phyloP scores from a whole-genome alignment of 225 moss, liverwort and hornwort genomes.

The Physcomitrium patens region DNA sequence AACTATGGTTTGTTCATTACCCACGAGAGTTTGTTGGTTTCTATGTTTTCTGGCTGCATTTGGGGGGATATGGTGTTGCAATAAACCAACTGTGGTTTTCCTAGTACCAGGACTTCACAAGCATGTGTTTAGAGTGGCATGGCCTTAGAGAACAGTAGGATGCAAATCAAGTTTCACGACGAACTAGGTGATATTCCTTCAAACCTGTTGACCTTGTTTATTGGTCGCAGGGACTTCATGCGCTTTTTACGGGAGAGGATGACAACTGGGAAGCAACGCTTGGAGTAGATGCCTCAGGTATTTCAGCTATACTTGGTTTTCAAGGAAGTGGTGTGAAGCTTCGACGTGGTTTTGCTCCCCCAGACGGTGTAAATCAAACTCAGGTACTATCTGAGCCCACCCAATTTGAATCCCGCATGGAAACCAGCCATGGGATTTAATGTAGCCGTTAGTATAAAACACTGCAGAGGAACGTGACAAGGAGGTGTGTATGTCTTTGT shows the following conservation, averaged over 20 bases:
- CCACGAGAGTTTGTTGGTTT: constrained; percentile 3
- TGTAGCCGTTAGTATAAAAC: constrained; percentile 18
- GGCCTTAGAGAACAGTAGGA: constrained; percentile 6
- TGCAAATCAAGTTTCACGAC: constrained; percentile 4
- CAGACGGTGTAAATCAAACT: constrained; percentile 78
- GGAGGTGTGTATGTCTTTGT: constrained; percentile 11
- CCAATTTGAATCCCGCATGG: constrained; percentile 1
- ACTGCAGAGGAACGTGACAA: background rate
- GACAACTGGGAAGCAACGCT: constrained; percentile 92
- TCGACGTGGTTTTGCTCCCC: constrained; percentile 87
- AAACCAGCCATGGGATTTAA: constrained; percentile 4
- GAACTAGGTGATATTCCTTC: constrained; percentile 21
- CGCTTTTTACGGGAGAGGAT: constrained; percentile 95
- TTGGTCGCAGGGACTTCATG: constrained; percentile 85
- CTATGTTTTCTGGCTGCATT: constrained; percentile 21
- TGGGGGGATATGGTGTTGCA: constrained; percentile 14
- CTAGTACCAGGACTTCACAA: background rate
- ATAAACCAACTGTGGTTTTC: background rate
- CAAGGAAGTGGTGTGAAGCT: constrained; percentile 83
- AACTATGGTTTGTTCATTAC: constrained; percentile 66
- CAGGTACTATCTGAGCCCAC: constrained; percentile 56
- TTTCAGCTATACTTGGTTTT: constrained; percentile 83
- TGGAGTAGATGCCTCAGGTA: constrained; percentile 86
- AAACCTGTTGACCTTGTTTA: constrained; percentile 22
- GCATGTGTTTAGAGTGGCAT: background rate